Conservation (phyloP, 192 early-diverging fungal species). For the Lunasporangiospora selenospora region DNA sequence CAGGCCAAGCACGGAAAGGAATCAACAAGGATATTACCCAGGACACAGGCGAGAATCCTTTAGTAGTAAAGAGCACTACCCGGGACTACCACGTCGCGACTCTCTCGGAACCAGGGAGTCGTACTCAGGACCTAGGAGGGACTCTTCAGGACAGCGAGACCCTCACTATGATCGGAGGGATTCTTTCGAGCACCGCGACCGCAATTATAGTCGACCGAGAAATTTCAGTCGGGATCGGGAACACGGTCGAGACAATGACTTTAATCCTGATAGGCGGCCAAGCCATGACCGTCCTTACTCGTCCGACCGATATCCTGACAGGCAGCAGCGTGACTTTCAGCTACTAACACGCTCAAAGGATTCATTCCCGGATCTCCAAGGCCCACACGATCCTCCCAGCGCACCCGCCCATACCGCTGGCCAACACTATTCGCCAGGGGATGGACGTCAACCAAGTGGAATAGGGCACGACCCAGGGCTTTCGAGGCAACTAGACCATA, state of each 20-base stretch:
- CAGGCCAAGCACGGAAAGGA: constrained; percentile 20
- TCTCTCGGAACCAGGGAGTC: constrained; percentile 17
- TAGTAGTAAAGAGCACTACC: constrained; percentile 10
- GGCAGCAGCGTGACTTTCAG: constrained; percentile 32
- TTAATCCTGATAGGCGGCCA: constrained; percentile 14
- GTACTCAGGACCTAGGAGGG: constrained; percentile 19
- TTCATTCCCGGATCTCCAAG: background rate
- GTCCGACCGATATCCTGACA: constrained; percentile 18
- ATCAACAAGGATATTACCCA: background rate
- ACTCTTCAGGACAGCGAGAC: constrained; percentile 1
- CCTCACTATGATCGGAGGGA: constrained; percentile 17
- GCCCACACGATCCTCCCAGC: constrained; percentile 8
- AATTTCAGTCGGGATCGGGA: constrained; percentile 32
- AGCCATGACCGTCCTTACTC: constrained; percentile 20
- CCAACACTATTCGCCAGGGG: too few species aligned
- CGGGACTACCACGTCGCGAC: constrained; percentile 19
- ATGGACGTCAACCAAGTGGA: too few species aligned
- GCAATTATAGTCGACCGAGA: constrained; percentile 4
- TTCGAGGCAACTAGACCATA: too few species aligned
- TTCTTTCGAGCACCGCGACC: constrained; percentile 6
- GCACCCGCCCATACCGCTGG: background rate
- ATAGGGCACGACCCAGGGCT: too few species aligned
- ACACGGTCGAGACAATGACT: constrained; percentile 19
- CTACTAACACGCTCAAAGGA: constrained; percentile 33
- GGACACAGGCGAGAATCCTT: constrained; percentile 32